phyloP scores from a whole-genome alignment of 106 monocot species.

The Amphibolis antarctica region DNA sequence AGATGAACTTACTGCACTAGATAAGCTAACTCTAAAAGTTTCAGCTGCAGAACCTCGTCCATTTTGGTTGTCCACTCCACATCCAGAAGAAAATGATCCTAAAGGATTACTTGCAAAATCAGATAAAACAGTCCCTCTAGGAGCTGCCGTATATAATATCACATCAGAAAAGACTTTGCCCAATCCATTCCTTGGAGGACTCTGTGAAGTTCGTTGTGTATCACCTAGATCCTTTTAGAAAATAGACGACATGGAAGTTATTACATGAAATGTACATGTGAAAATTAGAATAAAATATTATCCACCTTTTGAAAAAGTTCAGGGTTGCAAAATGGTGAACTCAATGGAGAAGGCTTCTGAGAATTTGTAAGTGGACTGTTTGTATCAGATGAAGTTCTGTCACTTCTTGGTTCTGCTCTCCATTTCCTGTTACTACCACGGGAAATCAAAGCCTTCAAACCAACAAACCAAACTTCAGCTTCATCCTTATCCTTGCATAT shows the following conservation, averaged over 20 bases:
- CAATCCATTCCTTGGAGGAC: slow-evolving; percentile 30
- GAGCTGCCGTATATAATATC: slow-evolving; percentile 33
- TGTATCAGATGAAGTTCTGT: slow-evolving; percentile 31
- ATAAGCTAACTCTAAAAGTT: slow-evolving; percentile 43
- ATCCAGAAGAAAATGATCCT: slow-evolving; percentile 34
- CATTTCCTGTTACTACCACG: slow-evolving; percentile 23
- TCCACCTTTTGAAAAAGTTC: slow-evolving; percentile 33
- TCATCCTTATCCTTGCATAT: slow-evolving; percentile 83
- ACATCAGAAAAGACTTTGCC: slow-evolving; percentile 46
- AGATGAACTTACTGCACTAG: slow-evolving; percentile 68
- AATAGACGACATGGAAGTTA: background rate
- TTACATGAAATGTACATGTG: background rate
- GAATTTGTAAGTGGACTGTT: slow-evolving; percentile 29
- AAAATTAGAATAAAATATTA: slow-evolving; percentile 4
- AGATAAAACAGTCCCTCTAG: slow-evolving; percentile 14
- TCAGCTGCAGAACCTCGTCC: slow-evolving; percentile 36
- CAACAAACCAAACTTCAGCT: slow-evolving; percentile 76
- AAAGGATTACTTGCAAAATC: slow-evolving; percentile 28
- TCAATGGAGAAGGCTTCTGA: slow-evolving; percentile 14
- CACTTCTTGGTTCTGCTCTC: slow-evolving; percentile 35
- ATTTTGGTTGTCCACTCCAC: slow-evolving; percentile 32
- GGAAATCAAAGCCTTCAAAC: slow-evolving; percentile 51
- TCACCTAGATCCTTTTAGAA: slow-evolving; percentile 29
- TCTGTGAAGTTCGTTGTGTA: slow-evolving; percentile 21
- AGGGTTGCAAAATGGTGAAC: slow-evolving; percentile 20